Conservation (phyloP, 257 asterid genomes). For the Mentha longifolia region DNA sequence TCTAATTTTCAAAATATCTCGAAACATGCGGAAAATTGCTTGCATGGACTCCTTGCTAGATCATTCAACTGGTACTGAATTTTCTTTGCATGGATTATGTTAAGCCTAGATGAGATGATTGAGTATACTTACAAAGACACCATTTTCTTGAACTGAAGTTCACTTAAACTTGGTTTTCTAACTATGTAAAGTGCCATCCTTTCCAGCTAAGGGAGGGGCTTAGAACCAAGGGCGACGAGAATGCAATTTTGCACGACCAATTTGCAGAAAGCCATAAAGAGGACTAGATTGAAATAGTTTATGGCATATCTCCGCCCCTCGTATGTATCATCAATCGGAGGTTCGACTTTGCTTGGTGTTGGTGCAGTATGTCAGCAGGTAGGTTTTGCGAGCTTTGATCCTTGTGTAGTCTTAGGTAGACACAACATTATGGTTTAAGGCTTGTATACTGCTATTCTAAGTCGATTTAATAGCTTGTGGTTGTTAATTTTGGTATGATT, state of each 20-base stretch:
- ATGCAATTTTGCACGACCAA: conserved; percentile 31
- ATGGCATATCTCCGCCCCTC: conserved; percentile 21
- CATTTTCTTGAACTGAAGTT: background rate
- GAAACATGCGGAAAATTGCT: conserved; percentile 1
- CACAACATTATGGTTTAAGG: conserved; percentile 31
- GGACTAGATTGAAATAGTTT: conserved; percentile 40
- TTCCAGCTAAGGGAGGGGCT: conserved; percentile 62
- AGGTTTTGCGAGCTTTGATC: conserved; percentile 29
- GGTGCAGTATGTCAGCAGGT: conserved; percentile 25
- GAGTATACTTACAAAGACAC: background rate
- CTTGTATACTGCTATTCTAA: conserved; percentile 21
- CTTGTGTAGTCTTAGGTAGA: conserved; percentile 31
- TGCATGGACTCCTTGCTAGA: background rate
- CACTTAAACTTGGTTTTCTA: background rate
- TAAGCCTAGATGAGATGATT: background rate
- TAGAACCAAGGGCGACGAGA: conserved; percentile 43
- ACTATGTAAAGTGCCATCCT: conserved; percentile 3
- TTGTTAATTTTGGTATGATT: conserved; percentile 27
- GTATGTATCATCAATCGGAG: too few relatives aligned
- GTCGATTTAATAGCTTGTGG: conserved; percentile 32
- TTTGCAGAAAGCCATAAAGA: conserved; percentile 48
- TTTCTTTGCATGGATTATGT: background rate
- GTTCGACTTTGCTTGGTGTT: conserved; percentile 27
- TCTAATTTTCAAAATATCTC: background rate
- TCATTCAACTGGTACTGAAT: background rate